Conservation (phyloP, 2,329 filamentous ascomycete species). For the Coniochaeta hoffmannii region DNA sequence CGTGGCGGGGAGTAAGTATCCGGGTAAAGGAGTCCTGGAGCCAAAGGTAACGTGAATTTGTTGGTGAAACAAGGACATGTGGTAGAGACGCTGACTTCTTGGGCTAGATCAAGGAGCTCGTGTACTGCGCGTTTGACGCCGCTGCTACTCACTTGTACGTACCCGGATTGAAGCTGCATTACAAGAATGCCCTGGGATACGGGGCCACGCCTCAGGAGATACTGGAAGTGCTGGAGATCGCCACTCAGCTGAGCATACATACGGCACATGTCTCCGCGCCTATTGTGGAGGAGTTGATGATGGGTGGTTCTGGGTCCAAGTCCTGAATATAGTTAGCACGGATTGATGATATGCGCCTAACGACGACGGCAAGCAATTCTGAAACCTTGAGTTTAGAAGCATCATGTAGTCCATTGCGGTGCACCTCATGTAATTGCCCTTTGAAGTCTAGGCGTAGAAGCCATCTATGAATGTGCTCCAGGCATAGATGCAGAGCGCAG, state of each 20-base stretch:
- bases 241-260: constrained; percentile 22
- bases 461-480: no score
- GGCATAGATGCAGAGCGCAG: no score
- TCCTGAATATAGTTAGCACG: neutral
- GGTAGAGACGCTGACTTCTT: neutral
- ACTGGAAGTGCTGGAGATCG: constrained; percentile 38
- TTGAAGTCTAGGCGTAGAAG: no score
- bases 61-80: no score
- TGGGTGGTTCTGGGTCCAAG: neutral
- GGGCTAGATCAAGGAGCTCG: constrained; percentile 31
- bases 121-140: constrained; percentile 39
- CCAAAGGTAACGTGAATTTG: constrained; percentile 26
- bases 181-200: constrained; percentile 36
- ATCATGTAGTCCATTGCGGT: no score
- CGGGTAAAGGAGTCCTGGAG: constrained; percentile 23
- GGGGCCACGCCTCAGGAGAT: constrained; percentile 38
- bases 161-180: constrained; percentile 38
- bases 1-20: constrained; percentile 11
- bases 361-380: no score
- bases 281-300: constrained; percentile 17
- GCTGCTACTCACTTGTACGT: constrained; percentile 39
- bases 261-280: constrained; percentile 21
- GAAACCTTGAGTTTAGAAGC: no score
- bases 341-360: neutral
- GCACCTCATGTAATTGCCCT: no score